Conservation (phyloP, 2,329 filamentous ascomycete genomes). For the Paecilomyces sp. region DNA sequence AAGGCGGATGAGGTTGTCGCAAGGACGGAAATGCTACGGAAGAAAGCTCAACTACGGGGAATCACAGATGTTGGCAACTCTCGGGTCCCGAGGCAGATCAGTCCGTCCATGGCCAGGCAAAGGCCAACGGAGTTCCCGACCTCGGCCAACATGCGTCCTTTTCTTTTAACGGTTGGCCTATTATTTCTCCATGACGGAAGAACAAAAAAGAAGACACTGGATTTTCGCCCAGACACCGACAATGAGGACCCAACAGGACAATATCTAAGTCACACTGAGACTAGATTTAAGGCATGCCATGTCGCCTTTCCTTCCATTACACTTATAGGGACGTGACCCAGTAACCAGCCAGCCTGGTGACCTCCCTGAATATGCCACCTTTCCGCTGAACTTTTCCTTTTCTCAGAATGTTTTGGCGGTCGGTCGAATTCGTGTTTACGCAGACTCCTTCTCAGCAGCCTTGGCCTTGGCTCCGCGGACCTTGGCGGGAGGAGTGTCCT, state of each 20-base stretch:
- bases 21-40: conserved; percentile 12
- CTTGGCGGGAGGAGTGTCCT: conserved; percentile 68
- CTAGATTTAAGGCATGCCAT: neutral
- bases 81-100: neutral
- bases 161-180: neutral
- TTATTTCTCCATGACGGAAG: neutral
- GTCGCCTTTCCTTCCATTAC: neutral
- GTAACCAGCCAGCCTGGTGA: neutral
- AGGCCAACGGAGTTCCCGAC: neutral
- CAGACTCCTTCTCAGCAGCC: conserved; percentile 43
- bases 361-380: conserved; percentile 5
- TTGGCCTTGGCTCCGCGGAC: conserved; percentile 70
- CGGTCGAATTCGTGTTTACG: conserved; percentile 18
- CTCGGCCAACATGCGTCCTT: neutral
- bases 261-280: neutral
- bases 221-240: neutral
- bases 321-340: neutral
- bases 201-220: neutral
- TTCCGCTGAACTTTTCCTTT: conserved; percentile 1
- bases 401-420: conserved; percentile 2
- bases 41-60: neutral
- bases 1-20: conserved; percentile 20
- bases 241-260: neutral
- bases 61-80: neutral
- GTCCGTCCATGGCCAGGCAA: neutral